phyloP scores from a whole-genome alignment of 495 filamentous ascomycete genomes.

The Ascobolus immersus region DNA sequence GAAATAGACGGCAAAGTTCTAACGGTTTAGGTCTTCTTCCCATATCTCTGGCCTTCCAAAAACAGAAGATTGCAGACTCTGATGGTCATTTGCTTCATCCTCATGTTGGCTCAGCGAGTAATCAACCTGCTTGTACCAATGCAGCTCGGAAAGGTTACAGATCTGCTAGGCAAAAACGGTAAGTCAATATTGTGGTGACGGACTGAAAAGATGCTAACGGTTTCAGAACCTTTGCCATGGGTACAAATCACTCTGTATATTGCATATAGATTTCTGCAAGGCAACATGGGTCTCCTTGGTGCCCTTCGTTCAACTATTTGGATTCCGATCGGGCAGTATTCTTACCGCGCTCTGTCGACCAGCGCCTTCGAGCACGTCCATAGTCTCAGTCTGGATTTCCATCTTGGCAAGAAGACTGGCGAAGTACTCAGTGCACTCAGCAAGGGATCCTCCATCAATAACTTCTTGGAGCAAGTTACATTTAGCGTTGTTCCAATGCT shows the following conservation, averaged over 20 bases:
- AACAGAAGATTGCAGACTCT: slow-evolving; percentile 41
- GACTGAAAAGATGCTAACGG: no score
- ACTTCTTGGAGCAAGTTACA: slow-evolving; percentile 82
- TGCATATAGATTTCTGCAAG: slow-evolving; percentile 61
- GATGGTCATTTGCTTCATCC: slow-evolving; percentile 51
- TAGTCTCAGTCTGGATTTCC: slow-evolving; percentile 80
- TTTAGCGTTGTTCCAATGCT: slow-evolving; percentile 92
- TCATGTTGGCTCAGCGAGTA: slow-evolving; percentile 49
- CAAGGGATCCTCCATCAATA: slow-evolving; percentile 89
- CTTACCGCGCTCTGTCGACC: slow-evolving; percentile 78
- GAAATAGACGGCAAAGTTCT: not conserved
- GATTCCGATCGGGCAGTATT: slow-evolving; percentile 91
- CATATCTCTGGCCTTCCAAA: slow-evolving; percentile 78
- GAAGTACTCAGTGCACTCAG: slow-evolving; percentile 86
- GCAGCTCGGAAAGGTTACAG: slow-evolving; percentile 48
- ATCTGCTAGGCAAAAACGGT: slow-evolving; percentile 40
- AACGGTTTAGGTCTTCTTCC: slow-evolving; percentile 39
- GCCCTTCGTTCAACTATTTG: slow-evolving; percentile 60
- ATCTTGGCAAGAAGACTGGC: slow-evolving; percentile 86
- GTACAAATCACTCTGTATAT: slow-evolving; percentile 51
- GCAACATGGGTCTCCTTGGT: slow-evolving; percentile 60
- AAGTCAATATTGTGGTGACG: no score
- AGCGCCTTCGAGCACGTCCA: slow-evolving; percentile 95
- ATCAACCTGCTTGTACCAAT: slow-evolving; percentile 60
- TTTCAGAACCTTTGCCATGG: slow-evolving; percentile 33